Conservation (phyloP, 164 flowering plant species). For the Protea cynaroides region DNA sequence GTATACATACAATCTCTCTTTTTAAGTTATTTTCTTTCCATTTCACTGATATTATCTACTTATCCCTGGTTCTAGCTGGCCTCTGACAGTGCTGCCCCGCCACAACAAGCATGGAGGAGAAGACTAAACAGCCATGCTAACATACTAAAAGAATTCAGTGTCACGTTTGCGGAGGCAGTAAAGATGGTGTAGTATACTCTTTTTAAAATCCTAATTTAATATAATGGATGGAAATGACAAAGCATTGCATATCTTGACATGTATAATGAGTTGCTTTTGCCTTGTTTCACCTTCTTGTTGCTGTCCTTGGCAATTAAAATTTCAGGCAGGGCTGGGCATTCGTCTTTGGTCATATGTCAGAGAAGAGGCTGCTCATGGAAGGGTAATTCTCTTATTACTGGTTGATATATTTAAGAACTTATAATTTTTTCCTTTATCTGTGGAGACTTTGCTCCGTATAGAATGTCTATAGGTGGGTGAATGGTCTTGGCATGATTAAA, state of each 20-base stretch:
- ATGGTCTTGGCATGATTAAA: not conserved
- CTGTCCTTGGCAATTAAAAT: conserved; percentile 6
- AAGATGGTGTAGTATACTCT: conserved; percentile 52
- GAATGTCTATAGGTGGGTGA: not conserved
- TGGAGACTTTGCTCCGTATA: not conserved
- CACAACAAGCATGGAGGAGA: conserved; percentile 92
- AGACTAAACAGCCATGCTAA: conserved; percentile 91
- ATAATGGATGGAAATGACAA: not conserved
- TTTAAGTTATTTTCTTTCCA: not conserved
- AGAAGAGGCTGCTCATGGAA: conserved; percentile 96
- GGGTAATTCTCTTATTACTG: conserved; percentile 47
- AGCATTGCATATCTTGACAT: not conserved
- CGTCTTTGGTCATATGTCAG: conserved; percentile 93
- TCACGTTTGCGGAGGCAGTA: conserved; percentile 88
- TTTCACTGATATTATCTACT: conserved; percentile 1
- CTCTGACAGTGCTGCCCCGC: conserved; percentile 92
- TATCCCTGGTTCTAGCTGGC: conserved; percentile 49
- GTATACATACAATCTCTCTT: too few relatives aligned
- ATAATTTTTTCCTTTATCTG: not conserved
- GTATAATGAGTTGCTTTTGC: not conserved
- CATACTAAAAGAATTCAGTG: conserved; percentile 77
- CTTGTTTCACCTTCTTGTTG: conserved; percentile 1
- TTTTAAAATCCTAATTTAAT: conserved; percentile 8
- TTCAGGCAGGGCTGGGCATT: conserved; percentile 76
- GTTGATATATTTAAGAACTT: not conserved